Percentiles rank a stretch among this genome's conserved stretches.
Conservation (phyloP, 768 basidiomycete genomes). For the Trametes sanguinea region DNA sequence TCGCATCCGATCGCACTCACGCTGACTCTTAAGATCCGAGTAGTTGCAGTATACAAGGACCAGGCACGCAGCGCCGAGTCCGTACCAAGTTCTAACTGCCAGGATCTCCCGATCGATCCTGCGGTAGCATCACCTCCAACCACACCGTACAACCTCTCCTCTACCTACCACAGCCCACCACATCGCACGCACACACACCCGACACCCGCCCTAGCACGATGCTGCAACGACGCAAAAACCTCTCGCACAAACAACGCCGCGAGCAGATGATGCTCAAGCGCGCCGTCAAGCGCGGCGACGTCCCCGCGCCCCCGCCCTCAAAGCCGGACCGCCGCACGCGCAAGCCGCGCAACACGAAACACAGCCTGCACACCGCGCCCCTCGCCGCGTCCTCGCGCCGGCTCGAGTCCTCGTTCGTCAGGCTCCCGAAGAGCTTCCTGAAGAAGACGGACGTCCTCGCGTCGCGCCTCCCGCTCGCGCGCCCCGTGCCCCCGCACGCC, state of each 20-base stretch:
- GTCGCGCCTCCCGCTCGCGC: slow-evolving; percentile 48
- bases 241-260: slow-evolving; percentile 68
- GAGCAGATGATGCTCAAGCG: slow-evolving; percentile 76
- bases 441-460: slow-evolving; percentile 61
- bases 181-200: neutral
- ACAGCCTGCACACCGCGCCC: slow-evolving; percentile 12
- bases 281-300: slow-evolving; percentile 82
- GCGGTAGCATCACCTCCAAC: too few species aligned
- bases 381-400: slow-evolving; percentile 46
- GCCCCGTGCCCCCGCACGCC: slow-evolving; percentile 53
- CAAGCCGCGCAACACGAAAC: slow-evolving; percentile 14
- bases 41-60: too few species aligned
- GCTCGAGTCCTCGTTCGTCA: slow-evolving; percentile 73
- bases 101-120: too few species aligned
- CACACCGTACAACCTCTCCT: too few species aligned
- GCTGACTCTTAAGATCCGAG: too few species aligned
- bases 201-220: neutral
- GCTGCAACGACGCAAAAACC: slow-evolving; percentile 45
- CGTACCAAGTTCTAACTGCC: too few species aligned
- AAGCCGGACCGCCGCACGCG: slow-evolving; percentile 38
- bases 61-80: too few species aligned
- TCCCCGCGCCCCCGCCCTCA: slow-evolving; percentile 35
- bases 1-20: too few species aligned
- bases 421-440: slow-evolving; percentile 58
- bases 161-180: too few species aligned